Evolutionary conservation across 305 asterid species (phyloP).

Genomic region (Plantago lanceolata): DNA sequence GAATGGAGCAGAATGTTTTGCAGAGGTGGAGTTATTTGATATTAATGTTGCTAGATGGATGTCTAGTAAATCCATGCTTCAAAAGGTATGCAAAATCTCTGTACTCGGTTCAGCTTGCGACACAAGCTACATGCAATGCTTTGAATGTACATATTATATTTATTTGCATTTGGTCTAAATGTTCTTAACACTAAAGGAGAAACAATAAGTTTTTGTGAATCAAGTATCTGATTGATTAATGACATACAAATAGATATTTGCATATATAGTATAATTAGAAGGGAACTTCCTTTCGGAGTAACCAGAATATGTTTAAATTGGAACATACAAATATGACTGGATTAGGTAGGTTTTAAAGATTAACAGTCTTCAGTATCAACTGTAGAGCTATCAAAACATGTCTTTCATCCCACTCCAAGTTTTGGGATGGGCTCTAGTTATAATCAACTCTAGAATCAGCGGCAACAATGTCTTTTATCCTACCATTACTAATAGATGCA

Average conservation of each 20-base stretch:
- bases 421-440: no score
- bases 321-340: not conserved
- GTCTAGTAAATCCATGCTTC: constrained; percentile 42
- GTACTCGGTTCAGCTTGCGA: not conserved
- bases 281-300: no score
- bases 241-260: no score
- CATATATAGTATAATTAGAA: no score
- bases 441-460: not conserved
- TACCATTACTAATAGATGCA: not conserved
- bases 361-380: not conserved
- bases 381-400: no score
- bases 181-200: no score
- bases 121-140: not conserved
- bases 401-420: no score
- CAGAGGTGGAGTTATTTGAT: constrained; percentile 68
- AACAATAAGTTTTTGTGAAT: no score
- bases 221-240: no score
- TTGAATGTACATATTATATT: no score
- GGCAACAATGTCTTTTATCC: not conserved
- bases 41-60: constrained; percentile 52
- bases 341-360: not conserved
- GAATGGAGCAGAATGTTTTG: constrained; percentile 44
- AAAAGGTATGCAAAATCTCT: constrained; percentile 41
- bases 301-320: no score
- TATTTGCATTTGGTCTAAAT: no score